phyloP scores from a whole-genome alignment of 2,329 filamentous ascomycete genomes.

The Diaporthe vaccinii region DNA sequence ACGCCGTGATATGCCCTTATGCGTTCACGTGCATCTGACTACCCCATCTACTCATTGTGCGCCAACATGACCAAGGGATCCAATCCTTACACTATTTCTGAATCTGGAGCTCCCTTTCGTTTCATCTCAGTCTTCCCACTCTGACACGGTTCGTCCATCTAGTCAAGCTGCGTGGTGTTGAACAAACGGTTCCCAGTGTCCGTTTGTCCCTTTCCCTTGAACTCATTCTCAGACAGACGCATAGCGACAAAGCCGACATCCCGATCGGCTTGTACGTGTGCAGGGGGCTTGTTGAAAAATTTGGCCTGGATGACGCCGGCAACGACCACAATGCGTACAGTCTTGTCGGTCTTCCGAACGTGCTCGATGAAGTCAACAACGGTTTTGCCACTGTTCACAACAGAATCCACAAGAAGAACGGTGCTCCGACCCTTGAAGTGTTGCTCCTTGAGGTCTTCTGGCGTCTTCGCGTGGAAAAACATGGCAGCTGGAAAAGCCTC shows the following conservation, averaged over 20 bases:
- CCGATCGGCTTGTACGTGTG: conserved; percentile 43
- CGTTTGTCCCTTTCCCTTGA: conserved; percentile 62
- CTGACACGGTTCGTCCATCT: neutral
- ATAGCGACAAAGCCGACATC: conserved; percentile 63
- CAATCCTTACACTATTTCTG: neutral
- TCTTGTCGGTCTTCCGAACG: conserved; percentile 55
- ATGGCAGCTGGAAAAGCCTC: conserved; percentile 64
- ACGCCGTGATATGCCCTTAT: neutral
- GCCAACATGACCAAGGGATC: too few relatives aligned
- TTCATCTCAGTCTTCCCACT: neutral
- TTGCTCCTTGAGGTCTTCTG: conserved; percentile 56
- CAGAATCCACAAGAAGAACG: conserved; percentile 70
- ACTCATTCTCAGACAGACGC: conserved; percentile 69
- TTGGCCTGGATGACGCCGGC: conserved; percentile 66
- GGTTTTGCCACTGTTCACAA: conserved; percentile 70
- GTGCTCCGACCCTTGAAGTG: conserved; percentile 56
- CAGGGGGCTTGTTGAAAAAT: conserved; percentile 43
- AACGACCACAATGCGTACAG: conserved; percentile 65
- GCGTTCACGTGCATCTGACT: neutral
- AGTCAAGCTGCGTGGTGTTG: conserved; percentile 65
- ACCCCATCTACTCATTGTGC: too few relatives aligned
- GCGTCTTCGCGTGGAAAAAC: conserved; percentile 61
- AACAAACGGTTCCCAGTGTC: conserved; percentile 73
- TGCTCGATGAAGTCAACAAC: conserved; percentile 62
- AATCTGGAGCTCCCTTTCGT: neutral